A percentile compares a stretch with the other conserved stretches of the same genome.
Conservation (phyloP, 192 early-diverging fungal genomes). For the Backusella macrospora region DNA sequence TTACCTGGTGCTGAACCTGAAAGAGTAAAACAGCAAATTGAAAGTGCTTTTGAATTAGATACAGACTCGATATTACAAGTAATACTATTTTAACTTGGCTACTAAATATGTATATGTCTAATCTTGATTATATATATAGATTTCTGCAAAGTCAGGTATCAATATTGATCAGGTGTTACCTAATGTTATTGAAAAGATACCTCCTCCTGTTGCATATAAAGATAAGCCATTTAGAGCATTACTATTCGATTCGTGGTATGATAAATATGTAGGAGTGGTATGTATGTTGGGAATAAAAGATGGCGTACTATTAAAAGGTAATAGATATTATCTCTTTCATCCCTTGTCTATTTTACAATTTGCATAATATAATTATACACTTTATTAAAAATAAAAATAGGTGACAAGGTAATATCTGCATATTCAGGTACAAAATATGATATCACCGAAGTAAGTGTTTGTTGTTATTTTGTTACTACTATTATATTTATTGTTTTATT, state of each 20-base stretch:
- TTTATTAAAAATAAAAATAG: slow-evolving; percentile 26
- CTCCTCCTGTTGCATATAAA: slow-evolving; percentile 67
- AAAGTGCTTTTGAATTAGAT: slow-evolving; percentile 85
- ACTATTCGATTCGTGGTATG: slow-evolving; percentile 98
- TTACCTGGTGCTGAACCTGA: slow-evolving; percentile 86
- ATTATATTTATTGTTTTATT: neutral
- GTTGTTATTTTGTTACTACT: neutral
- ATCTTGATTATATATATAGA: slow-evolving; percentile 41
- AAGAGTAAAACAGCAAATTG: slow-evolving; percentile 75
- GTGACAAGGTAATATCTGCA: slow-evolving; percentile 81
- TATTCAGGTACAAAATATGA: slow-evolving; percentile 85
- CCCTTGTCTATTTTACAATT: no score
- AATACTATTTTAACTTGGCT: neutral
- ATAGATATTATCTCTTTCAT: neutral
- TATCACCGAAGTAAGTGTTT: slow-evolving; percentile 61
- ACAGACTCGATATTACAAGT: slow-evolving; percentile 57
- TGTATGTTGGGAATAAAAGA: slow-evolving; percentile 90
- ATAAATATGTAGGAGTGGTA: slow-evolving; percentile 96
- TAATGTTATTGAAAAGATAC: slow-evolving; percentile 76
- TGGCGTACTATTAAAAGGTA: slow-evolving; percentile 76
- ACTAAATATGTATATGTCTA: neutral
- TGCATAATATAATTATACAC: no score
- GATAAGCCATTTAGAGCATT: slow-evolving; percentile 79
- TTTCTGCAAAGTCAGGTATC: slow-evolving; percentile 88
- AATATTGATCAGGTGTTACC: slow-evolving; percentile 78